Conservation (phyloP, 2,329 filamentous ascomycete species). For the Neophaeococcomyces aloes region DNA sequence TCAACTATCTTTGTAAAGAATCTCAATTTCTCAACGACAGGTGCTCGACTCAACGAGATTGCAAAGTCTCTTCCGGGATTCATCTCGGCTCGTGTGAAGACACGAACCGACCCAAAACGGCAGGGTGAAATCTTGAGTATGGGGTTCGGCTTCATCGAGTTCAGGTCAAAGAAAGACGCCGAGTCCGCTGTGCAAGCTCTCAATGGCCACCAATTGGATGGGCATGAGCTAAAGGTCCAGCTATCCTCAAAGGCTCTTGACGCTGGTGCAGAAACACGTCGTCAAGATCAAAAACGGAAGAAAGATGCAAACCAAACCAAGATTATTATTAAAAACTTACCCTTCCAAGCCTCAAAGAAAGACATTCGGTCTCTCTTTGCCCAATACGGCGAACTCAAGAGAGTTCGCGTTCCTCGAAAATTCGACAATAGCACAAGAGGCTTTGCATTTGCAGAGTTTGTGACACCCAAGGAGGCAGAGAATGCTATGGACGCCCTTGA, state of each 20-base stretch:
- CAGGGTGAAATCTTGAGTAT: constrained; percentile 82
- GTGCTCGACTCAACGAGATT: constrained; percentile 59
- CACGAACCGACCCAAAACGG: constrained; percentile 83
- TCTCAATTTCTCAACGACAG: constrained; percentile 82
- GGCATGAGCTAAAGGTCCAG: constrained; percentile 74
- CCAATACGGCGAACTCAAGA: constrained; percentile 82
- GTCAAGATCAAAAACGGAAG: constrained; percentile 75
- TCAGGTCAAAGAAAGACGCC: constrained; percentile 65
- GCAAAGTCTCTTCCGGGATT: constrained; percentile 82
- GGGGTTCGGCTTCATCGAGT: constrained; percentile 94
- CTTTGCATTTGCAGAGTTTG: constrained; percentile 95
- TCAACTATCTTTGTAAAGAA: constrained; percentile 90
- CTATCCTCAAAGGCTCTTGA: constrained; percentile 79
- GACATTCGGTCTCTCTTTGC: constrained; percentile 78
- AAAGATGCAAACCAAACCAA: constrained; percentile 68
- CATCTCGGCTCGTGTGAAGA: constrained; percentile 80
- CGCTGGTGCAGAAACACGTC: constrained; percentile 74
- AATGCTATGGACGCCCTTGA: constrained; percentile 84
- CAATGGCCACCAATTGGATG: constrained; percentile 79
- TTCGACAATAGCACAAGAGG: constrained; percentile 80
- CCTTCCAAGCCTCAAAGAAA: constrained; percentile 89
- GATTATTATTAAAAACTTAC: constrained; percentile 95
- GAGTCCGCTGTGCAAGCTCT: constrained; percentile 71
- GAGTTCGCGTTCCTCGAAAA: constrained; percentile 89
- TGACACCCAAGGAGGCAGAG: constrained; percentile 76